Percentiles rank a stretch among this genome's conserved stretches.
phyloP scores from a whole-genome alignment of 371 early-diverging fungal species.

The Sporodiniella umbellata region DNA sequence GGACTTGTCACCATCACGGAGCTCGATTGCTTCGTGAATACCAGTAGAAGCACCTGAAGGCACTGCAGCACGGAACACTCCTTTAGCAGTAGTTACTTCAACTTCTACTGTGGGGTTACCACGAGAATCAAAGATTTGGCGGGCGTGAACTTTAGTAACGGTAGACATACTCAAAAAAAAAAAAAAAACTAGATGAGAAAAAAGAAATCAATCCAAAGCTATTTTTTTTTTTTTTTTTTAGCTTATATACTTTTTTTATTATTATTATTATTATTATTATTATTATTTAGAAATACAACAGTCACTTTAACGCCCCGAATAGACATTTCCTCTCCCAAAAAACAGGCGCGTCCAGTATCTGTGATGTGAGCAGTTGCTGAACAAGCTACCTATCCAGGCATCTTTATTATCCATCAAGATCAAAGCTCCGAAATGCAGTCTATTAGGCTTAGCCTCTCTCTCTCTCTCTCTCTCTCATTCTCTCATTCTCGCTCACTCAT shows the following conservation, averaged over 20 bases:
- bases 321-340: not conserved
- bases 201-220: not conserved
- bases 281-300: not conserved
- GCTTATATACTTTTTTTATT: not conserved
- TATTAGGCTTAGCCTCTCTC: no score
- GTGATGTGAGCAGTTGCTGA: no score
- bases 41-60: conserved; percentile 99
- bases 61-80: conserved; percentile 95
- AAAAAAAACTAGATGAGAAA: conserved; percentile 2
- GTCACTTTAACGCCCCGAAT: not conserved
- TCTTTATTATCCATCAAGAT: conserved; percentile 2
- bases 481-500: no score
- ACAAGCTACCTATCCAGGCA: no score
- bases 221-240: no score
- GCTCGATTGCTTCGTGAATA: conserved; percentile 97
- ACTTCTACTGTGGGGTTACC: conserved; percentile 99
- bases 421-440: not conserved
- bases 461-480: no score
- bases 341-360: not conserved
- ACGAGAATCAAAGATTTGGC: conserved; percentile 99
- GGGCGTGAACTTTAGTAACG: conserved; percentile 85
- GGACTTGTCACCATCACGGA: conserved; percentile 87
- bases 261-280: no score
- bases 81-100: conserved; percentile 90
- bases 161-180: conserved; percentile 16